Evolutionary conservation across 345 rosid species (phyloP).

Genomic region (Aethionema arabicum): DNA sequence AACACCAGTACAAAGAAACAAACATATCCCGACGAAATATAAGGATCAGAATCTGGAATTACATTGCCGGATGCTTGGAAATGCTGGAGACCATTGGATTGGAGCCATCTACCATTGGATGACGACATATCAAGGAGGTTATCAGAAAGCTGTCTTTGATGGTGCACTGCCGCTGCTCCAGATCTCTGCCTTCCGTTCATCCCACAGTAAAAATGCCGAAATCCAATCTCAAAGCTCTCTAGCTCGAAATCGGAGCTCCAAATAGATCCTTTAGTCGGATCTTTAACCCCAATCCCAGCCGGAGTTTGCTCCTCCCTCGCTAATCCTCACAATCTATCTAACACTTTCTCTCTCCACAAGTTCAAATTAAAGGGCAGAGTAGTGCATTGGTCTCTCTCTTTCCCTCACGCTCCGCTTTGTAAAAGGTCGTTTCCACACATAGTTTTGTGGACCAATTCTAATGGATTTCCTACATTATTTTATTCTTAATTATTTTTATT

Average conservation of each 20-base stretch:
- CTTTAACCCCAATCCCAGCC: constrained; percentile 11
- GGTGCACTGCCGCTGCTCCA: constrained; percentile 65
- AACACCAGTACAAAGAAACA: constrained; percentile 14
- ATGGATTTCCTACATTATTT: neutral
- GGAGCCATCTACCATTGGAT: constrained; percentile 88
- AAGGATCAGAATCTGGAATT: constrained; percentile 27
- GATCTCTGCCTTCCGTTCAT: constrained; percentile 92
- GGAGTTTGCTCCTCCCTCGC: constrained; percentile 3
- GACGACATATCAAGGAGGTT: constrained; percentile 61
- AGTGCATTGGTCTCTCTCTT: constrained; percentile 3
- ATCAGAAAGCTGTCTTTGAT: constrained; percentile 82
- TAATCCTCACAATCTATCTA: constrained; percentile 21
- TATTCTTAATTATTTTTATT: neutral
- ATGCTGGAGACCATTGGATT: constrained; percentile 88
- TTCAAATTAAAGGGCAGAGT: constrained; percentile 42
- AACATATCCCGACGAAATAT: constrained; percentile 1
- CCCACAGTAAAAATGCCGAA: neutral
- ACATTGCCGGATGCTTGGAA: constrained; percentile 53
- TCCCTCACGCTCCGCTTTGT: neutral
- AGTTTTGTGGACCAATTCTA: constrained; percentile 1
- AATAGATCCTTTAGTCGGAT: constrained; percentile 31
- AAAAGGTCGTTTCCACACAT: neutral
- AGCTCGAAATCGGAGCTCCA: constrained; percentile 39
- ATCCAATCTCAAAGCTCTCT: constrained; percentile 10
- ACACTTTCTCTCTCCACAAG: constrained; percentile 32